Percentiles rank a stretch among this genome's conserved stretches.
Evolutionary conservation across 2,329 filamentous ascomycete genomes (phyloP).

Genomic region (Camillea tinctor): DNA sequence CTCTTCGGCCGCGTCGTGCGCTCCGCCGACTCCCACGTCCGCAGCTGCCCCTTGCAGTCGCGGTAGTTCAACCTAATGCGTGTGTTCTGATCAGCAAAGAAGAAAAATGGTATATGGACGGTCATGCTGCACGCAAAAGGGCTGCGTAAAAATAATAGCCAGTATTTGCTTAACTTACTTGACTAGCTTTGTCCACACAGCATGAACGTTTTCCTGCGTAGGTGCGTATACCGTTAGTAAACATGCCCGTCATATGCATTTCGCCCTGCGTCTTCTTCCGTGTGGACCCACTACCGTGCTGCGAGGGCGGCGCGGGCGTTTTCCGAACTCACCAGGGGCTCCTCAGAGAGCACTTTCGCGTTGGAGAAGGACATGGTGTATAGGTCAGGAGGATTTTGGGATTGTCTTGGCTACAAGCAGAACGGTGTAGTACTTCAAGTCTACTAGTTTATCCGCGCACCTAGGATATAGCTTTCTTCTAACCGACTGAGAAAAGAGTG

Average conservation of each 20-base stretch:
- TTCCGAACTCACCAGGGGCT: conserved; percentile 42
- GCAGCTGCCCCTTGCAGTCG: conserved; percentile 57
- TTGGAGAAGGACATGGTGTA: conserved; percentile 41
- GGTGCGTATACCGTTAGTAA: conserved; percentile 3
- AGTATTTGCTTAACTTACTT: conserved; percentile 43
- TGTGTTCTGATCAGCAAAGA: conserved; percentile 5
- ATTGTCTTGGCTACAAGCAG: neutral
- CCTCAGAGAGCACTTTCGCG: conserved; percentile 43
- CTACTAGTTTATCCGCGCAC: no score
- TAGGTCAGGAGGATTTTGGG: neutral
- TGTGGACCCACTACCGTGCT: no score
- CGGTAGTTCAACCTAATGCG: conserved; percentile 56
- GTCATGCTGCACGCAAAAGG: neutral
- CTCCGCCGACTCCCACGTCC: conserved; percentile 72
- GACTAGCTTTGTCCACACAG: conserved; percentile 59
- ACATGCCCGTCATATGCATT: neutral
- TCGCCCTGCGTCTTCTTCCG: neutral
- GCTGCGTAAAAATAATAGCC: neutral
- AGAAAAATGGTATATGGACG: neutral
- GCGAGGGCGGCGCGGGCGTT: neutral
- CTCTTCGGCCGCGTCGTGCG: conserved; percentile 63
- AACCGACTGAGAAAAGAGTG: neutral
- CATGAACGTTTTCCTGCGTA: conserved; percentile 48
- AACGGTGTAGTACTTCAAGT: no score
- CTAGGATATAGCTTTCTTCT: no score